Evolutionary conservation across 352 stramenopile genomes (phyloP).

Genomic region (Phytophthora crassamura): DNA sequence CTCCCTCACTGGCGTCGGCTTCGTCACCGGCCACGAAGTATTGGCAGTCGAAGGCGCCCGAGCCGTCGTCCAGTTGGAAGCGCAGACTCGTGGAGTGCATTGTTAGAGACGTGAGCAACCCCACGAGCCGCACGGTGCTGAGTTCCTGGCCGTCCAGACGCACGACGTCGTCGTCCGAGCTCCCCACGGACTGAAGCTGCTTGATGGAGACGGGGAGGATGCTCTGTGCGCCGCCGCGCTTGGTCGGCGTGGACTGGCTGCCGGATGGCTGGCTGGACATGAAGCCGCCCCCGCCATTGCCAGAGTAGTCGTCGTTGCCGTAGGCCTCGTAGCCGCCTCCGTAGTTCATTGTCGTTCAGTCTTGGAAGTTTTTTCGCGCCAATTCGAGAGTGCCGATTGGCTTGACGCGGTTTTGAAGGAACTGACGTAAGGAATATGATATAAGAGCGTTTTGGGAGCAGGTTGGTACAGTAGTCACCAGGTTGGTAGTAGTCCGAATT

Average conservation of each 20-base stretch:
- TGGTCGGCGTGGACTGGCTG: slow-evolving; percentile 63
- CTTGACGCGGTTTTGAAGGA: slow-evolving; percentile 11
- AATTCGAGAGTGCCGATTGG: slow-evolving; percentile 12
- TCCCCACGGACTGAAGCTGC: slow-evolving; percentile 70
- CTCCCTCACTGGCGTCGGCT: slow-evolving; percentile 68
- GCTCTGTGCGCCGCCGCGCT: slow-evolving; percentile 75
- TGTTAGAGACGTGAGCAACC: slow-evolving; percentile 77
- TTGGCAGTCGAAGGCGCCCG: slow-evolving; percentile 91
- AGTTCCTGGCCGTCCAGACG: slow-evolving; percentile 91
- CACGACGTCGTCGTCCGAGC: slow-evolving; percentile 70
- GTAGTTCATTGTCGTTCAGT: slow-evolving; percentile 55
- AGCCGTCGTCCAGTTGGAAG: slow-evolving; percentile 95
- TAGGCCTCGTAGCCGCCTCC: slow-evolving; percentile 76
- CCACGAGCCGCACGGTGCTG: slow-evolving; percentile 91
- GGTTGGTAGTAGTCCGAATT: too few relatives aligned
- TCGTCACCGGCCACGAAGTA: slow-evolving; percentile 92
- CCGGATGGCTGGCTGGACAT: slow-evolving; percentile 64
- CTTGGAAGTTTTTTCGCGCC: slow-evolving; percentile 19
- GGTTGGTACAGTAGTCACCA: too few relatives aligned
- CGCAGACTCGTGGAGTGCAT: slow-evolving; percentile 91
- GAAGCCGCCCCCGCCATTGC: slow-evolving; percentile 64
- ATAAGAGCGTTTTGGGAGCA: too few relatives aligned
- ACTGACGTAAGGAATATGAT: too few relatives aligned
- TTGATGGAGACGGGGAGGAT: slow-evolving; percentile 93
- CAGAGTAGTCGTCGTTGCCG: slow-evolving; percentile 66